phyloP scores from a whole-genome alignment of 1,139 yeast genomes.

The Magnusiomyces ingens region DNA sequence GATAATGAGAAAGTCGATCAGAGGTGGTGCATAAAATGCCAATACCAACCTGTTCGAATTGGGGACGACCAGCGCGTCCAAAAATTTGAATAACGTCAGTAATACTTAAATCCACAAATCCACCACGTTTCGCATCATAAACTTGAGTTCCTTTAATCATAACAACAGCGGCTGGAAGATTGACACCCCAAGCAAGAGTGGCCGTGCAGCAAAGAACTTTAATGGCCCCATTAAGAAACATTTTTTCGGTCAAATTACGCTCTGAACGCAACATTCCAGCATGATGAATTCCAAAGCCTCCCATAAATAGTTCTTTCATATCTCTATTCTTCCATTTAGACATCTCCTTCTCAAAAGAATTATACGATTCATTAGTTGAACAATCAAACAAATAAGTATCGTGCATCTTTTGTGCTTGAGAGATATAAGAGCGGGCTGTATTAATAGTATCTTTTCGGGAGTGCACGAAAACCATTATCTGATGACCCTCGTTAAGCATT shows the following conservation, averaged over 20 bases:
- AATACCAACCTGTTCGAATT: conserved; percentile 84
- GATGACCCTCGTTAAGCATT: conserved; percentile 64
- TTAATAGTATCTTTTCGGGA: conserved; percentile 89
- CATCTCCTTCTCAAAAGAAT: conserved; percentile 56
- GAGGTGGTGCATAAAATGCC: conserved; percentile 83
- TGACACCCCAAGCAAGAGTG: conserved; percentile 99
- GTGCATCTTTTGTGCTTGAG: conserved; percentile 60
- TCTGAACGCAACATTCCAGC: conserved; percentile 96
- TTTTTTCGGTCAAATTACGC: conserved; percentile 79
- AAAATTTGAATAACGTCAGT: conserved; percentile 96
- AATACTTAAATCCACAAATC: conserved; percentile 85
- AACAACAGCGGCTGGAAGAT: conserved; percentile 96
- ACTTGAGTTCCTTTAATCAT: conserved; percentile 95
- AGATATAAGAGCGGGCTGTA: conserved; percentile 67
- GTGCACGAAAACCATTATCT: conserved; percentile 96
- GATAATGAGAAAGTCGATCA: conserved; percentile 79
- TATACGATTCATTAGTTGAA: conserved; percentile 42
- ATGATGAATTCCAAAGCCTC: conserved; percentile 92
- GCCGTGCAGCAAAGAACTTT: conserved; percentile 94
- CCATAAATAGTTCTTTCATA: conserved; percentile 67
- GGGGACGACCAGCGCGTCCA: conserved; percentile 99
- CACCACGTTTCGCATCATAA: conserved; percentile 92
- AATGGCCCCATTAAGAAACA: conserved; percentile 80
- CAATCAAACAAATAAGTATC: conserved; percentile 53
- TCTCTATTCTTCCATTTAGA: conserved; percentile 72